Evolutionary conservation across 148 eudicot species (phyloP).

Genomic region (Diospyros lotus): DNA sequence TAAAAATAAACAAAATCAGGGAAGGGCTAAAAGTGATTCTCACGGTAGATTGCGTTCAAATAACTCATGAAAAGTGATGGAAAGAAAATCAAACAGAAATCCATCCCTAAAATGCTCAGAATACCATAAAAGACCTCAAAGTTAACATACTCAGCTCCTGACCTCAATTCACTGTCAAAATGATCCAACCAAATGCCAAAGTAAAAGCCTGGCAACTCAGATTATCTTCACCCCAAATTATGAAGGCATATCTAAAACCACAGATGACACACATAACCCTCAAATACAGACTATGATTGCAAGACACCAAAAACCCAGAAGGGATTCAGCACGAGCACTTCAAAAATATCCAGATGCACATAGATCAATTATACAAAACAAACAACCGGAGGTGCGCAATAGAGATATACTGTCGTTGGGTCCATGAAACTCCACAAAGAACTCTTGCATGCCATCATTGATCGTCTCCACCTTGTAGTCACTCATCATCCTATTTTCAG

Average conservation of each 20-base stretch:
- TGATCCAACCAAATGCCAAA: neutral
- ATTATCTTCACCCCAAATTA: conserved; percentile 2
- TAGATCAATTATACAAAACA: neutral
- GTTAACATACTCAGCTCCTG: neutral
- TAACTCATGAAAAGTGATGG: neutral
- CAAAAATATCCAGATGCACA: neutral
- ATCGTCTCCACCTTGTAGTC: conserved; percentile 93
- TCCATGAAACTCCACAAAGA: conserved; percentile 81
- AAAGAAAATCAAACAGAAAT: neutral
- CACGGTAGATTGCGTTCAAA: neutral
- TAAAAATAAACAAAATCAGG: neutral
- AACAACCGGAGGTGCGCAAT: neutral
- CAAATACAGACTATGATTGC: neutral
- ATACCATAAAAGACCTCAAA: neutral
- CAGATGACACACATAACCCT: neutral
- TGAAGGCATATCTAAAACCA: neutral
- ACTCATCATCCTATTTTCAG: conserved; percentile 74
- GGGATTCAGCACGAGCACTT: neutral
- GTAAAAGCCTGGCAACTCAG: neutral
- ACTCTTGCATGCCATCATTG: conserved; percentile 88
- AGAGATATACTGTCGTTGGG: conserved; percentile 65
- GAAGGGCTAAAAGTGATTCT: neutral
- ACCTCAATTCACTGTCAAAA: neutral
- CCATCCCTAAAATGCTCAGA: neutral
- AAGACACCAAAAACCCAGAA: neutral